Conservation (phyloP, 164 flowering plant genomes). For the Kalanchoe fedtschenkoi region DNA sequence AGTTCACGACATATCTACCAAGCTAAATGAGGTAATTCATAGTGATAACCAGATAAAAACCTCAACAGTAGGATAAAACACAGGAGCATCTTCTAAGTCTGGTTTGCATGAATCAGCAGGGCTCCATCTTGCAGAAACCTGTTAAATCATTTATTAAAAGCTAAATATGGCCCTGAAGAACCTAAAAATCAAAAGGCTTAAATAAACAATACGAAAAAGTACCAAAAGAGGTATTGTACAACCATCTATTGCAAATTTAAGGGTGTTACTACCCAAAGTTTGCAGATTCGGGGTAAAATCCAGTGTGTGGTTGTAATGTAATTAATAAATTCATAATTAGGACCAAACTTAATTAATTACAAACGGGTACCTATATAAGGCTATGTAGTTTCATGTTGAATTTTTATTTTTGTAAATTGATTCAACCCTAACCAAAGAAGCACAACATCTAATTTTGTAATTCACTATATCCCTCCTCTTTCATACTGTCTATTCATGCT, state of each 20-base stretch:
- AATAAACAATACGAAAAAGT: too few relatives aligned
- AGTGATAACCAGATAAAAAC: slow-evolving; percentile 17
- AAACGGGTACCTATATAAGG: neutral
- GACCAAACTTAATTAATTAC: neutral
- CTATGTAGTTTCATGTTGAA: neutral
- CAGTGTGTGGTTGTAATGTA: neutral
- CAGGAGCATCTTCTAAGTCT: slow-evolving; percentile 65
- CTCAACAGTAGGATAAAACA: slow-evolving; percentile 66
- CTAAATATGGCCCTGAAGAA: neutral
- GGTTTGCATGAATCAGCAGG: slow-evolving; percentile 70
- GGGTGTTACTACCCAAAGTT: too few relatives aligned
- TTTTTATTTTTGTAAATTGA: neutral
- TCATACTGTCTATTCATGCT: too few relatives aligned
- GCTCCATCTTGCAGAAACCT: slow-evolving; percentile 61
- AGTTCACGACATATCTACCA: neutral
- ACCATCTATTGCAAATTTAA: too few relatives aligned
- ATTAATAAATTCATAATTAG: neutral
- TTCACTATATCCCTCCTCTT: too few relatives aligned
- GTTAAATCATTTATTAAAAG: slow-evolving; percentile 11
- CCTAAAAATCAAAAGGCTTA: too few relatives aligned
- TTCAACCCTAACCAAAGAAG: too few relatives aligned
- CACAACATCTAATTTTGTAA: too few relatives aligned
- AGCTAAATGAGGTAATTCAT: neutral
- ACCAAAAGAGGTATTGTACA: too few relatives aligned
- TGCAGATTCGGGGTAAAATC: too few relatives aligned